Conservation (phyloP, 208 protist species). For the Acanthamoeba comandoni region DNA sequence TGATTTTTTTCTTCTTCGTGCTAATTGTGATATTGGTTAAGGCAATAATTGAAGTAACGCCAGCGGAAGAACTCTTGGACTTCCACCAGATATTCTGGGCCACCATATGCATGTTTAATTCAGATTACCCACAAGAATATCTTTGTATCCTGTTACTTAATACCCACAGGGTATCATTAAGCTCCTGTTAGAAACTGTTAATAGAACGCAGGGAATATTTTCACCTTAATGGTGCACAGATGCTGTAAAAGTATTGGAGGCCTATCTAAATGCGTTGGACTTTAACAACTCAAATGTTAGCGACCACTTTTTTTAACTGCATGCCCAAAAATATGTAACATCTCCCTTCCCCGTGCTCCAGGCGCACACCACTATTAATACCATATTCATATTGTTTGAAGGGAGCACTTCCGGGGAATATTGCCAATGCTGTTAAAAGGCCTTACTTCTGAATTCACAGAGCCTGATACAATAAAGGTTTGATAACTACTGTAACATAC, state of each 20-base stretch:
- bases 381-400: too few relatives aligned
- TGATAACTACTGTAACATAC: neutral
- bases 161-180: neutral
- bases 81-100: slow-evolving; percentile 60
- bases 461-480: neutral
- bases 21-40: neutral
- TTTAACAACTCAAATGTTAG: slow-evolving; percentile 5
- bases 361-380: too few relatives aligned
- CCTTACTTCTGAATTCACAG: slow-evolving; percentile 42
- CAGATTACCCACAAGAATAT: slow-evolving; percentile 52
- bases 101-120: slow-evolving; percentile 2
- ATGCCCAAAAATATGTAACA: too few relatives aligned
- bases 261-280: slow-evolving; percentile 17
- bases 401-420: slow-evolving; percentile 1
- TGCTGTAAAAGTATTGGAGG: slow-evolving; percentile 41
- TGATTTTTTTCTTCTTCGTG: neutral
- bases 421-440: slow-evolving; percentile 32
- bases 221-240: neutral
- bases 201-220: neutral
- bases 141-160: slow-evolving; percentile 15
- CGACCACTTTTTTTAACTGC: slow-evolving; percentile 10
- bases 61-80: neutral
- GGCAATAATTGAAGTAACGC: slow-evolving; percentile 32
- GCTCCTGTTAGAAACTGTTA: neutral
- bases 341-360: too few relatives aligned